Conservation (phyloP, 2,329 filamentous ascomycete species). For the Cadophora sp. region DNA sequence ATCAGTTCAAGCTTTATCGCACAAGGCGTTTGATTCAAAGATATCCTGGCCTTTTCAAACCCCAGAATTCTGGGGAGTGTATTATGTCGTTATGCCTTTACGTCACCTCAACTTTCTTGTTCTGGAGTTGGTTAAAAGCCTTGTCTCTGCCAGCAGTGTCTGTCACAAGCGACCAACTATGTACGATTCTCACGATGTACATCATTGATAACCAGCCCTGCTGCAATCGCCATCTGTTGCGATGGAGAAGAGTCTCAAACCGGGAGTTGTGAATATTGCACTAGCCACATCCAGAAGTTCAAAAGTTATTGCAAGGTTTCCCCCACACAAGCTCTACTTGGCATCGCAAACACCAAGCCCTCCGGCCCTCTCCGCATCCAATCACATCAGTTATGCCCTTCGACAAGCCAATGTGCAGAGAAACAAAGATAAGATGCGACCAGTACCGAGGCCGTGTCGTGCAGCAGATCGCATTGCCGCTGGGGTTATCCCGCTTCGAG, state of each 20-base stretch:
- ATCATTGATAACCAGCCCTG: not conserved
- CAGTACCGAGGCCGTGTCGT: conserved; percentile 5
- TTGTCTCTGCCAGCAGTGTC: not conserved
- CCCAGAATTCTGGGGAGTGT: too few relatives aligned
- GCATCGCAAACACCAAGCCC: conserved; percentile 7
- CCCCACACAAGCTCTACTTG: not conserved
- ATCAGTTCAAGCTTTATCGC: not conserved
- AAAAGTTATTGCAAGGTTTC: not conserved
- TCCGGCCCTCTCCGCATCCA: conserved; percentile 3
- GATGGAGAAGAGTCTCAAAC: not conserved
- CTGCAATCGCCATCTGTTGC: not conserved
- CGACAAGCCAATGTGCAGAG: conserved; percentile 7
- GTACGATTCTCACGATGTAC: not conserved
- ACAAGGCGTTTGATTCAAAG: not conserved
- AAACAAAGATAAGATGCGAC: conserved; percentile 11
- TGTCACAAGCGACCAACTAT: not conserved
- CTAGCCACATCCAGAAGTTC: conserved; percentile 13
- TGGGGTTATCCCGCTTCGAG: conserved; percentile 13
- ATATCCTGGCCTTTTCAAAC: not conserved
- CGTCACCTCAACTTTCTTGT: not conserved
- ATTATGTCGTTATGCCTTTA: too few relatives aligned
- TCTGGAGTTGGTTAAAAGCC: not conserved
- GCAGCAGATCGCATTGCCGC: conserved; percentile 13
- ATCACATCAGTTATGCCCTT: not conserved
- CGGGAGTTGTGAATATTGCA: not conserved